phyloP scores from a whole-genome alignment of 2,329 filamentous ascomycete species.

The Ophiocordyceps robertsii region DNA sequence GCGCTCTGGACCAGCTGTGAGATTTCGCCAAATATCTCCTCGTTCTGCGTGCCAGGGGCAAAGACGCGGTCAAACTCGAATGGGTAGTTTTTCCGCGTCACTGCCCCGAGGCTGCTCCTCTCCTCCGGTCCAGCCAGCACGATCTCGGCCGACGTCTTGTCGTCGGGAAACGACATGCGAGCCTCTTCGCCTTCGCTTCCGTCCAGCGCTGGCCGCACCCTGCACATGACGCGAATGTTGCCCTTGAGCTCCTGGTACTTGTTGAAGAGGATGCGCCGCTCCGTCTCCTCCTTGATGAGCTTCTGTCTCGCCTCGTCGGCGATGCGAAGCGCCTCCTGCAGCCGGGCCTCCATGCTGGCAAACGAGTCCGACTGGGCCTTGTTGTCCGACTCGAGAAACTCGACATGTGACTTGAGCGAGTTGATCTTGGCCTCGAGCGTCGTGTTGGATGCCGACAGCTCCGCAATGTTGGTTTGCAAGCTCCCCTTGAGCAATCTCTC shows the following conservation, averaged over 20 bases:
- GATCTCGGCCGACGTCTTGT: conserved; percentile 79
- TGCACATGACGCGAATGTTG: conserved; percentile 96
- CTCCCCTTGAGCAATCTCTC: conserved; percentile 50
- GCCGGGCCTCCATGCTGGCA: conserved; percentile 63
- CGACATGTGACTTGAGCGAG: conserved; percentile 67
- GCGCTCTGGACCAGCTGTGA: conserved; percentile 94
- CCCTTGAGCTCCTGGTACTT: conserved; percentile 96
- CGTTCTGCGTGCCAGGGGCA: conserved; percentile 60
- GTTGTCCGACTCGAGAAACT: conserved; percentile 80
- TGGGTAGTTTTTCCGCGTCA: conserved; percentile 64
- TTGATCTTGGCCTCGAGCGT: conserved; percentile 63
- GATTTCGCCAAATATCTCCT: conserved; percentile 88
- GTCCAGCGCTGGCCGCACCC: conserved; percentile 65
- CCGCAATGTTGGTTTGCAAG: conserved; percentile 38
- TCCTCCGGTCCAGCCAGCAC: conserved; percentile 73
- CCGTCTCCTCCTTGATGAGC: conserved; percentile 78
- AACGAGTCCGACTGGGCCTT: conserved; percentile 82
- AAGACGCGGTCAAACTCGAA: conserved; percentile 96
- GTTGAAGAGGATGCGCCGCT: conserved; percentile 86
- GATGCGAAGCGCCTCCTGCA: conserved; percentile 61
- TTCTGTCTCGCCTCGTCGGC: conserved; percentile 66
- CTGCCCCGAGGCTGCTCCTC: conserved; percentile 62
- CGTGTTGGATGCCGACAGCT: conserved; percentile 46
- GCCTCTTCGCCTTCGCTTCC: conserved; percentile 51
- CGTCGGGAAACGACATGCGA: conserved; percentile 65